Evolutionary conservation across 352 stramenopile genomes (phyloP), one percentile per base, ranked within the genome.

Genomic region (Aphanomyces invadans): DNA sequence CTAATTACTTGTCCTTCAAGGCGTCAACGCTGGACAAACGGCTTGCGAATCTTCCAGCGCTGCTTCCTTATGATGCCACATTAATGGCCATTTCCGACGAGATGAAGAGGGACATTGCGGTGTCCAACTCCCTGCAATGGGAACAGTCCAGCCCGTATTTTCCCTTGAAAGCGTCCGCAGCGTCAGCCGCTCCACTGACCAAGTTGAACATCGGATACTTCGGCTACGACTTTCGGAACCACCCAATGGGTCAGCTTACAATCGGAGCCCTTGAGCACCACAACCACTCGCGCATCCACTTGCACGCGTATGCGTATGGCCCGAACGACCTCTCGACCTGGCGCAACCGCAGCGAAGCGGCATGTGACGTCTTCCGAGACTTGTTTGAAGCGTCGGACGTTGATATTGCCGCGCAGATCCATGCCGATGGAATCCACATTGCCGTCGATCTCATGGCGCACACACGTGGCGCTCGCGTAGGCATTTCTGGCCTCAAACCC

Each of bases 401-500:
- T 2, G 69, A 79, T 0, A 76, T 78, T 11, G 80, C 86, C 0
- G 70, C 74, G 45, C 70, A 66, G 3, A 89, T 96, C 36, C 75
- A 70, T 1, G 19, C 54, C 2, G 81, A 92, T 39, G 53, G 71
- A 4, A 74, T 97, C 4, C 77, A 97, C 49, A 74, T 98, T 28
- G 46, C 97, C 9, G 72, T 98, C 3, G 91, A 98, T 51, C 80
- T 98, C 54, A 97, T 97, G 87, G 86, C 74, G 2, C 87, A 96
- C 66, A 98, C 92, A 3, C 87, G 87, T 25, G 89, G 89, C 3
- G 80, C 82, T 3, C 75, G 91, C 39, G 48, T 83, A 46, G 75
- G 76, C 10, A 88, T 95, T 38, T 53, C 70, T 15, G 76, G 86
- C 3, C 69, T 90, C n/a, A 70, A 73, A 0, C 89, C 81, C 0